Evolutionary conservation across 2,329 filamentous ascomycete species (phyloP), one percentile per base, ranked within the genome.

Genomic region (Alternaria burnsii): DNA sequence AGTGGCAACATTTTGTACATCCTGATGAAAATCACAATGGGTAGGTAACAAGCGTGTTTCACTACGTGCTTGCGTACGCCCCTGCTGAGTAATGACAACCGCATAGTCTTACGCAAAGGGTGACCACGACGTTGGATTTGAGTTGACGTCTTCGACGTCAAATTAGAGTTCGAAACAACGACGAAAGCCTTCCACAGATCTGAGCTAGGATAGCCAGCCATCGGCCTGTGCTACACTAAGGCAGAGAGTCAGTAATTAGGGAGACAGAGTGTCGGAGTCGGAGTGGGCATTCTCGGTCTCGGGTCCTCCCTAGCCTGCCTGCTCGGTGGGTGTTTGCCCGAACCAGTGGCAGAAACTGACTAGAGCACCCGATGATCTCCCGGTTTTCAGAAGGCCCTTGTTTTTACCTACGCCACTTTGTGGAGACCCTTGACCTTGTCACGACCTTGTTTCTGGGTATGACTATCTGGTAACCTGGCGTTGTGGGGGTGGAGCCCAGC

Each of bases 281-380:
- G 41, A 20, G 43, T 30, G 55, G 18, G 12, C 48, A 18, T 30
- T 11, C 32, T 48, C 46, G 46, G 50, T 52, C 36, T 52, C 40
- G 30, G 30, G 28, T 30, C 12, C 22, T 55, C 28, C 32, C 44
- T 55, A 55, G 56, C 44, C 56, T 55, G 36, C 41, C 34, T 43
- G 51, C 54, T 59, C 51, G 53, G 52, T 43, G 24, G 51, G 30
- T n/a, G 32, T 50, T 59, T 28, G 38, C 56, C 56, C 56, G 52
- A 59, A 30, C 28, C 43, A 20, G 43, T 59, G 20, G 44, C 51
- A 38, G 51, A 34, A 59, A 55, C 36, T 43, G 51, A 47, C 56
- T 48, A 55, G 43, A 42, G 36, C 36, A 30, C 26, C 42, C 56
- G 43, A 55, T n/a, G 30, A 32, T 55, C 20, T 44, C 42, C 34